Conservation (phyloP, 331 rosid genomes). For the Dryas integrifolia region DNA sequence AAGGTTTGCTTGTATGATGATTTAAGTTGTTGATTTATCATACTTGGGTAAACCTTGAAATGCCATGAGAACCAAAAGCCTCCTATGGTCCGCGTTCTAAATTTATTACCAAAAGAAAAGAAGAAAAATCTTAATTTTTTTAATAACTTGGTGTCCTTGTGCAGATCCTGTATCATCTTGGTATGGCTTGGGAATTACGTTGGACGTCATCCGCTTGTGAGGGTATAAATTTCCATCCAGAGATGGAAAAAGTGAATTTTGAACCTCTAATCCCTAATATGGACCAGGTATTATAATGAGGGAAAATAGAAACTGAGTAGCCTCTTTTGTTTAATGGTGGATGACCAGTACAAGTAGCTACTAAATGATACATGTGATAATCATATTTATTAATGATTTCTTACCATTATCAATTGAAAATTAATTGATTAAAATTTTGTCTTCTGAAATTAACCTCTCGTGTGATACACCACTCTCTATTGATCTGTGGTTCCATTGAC, state of each 20-base stretch:
- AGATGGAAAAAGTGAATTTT: slow-evolving; percentile 44
- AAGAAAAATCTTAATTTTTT: neutral
- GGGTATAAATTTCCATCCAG: slow-evolving; percentile 24
- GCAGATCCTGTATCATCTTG: slow-evolving; percentile 85
- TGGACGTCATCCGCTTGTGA: slow-evolving; percentile 52
- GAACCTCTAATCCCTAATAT: slow-evolving; percentile 65
- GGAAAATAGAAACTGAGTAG: neutral
- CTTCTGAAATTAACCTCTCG: neutral
- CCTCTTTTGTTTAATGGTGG: neutral
- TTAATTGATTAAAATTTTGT: neutral
- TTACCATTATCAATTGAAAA: neutral
- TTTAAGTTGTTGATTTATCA: neutral
- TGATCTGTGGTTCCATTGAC: neutral
- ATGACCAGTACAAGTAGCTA: slow-evolving; percentile 10
- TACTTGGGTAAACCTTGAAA: slow-evolving; percentile 1
- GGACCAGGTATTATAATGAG: slow-evolving; percentile 51
- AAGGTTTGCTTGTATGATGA: neutral
- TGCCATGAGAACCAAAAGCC: neutral
- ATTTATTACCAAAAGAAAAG: neutral
- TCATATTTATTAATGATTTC: neutral
- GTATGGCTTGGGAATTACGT: slow-evolving; percentile 85
- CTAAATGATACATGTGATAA: neutral
- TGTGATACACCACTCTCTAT: neutral
- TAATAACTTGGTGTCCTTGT: slow-evolving; percentile 1
- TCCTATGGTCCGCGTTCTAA: neutral